A percentile compares a stretch with the other conserved stretches of the same genome.
Conservation (phyloP, 345 rosid species). For the Garcia nutans region DNA sequence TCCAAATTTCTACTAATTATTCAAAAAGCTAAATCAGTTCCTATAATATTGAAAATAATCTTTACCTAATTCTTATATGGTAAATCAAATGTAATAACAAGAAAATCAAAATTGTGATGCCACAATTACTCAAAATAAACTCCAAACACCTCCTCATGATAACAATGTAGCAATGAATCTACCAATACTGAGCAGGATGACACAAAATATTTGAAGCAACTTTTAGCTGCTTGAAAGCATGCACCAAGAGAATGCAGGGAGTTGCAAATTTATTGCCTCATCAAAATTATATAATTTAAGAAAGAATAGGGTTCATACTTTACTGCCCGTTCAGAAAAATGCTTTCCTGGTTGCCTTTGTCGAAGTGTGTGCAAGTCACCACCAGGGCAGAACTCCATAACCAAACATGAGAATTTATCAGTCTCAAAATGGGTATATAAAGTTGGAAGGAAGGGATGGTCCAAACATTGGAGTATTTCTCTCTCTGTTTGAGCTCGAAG, state of each 20-base stretch:
- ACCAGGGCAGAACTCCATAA: conserved; percentile 90
- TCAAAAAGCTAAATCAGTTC: not conserved
- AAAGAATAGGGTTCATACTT: conserved; percentile 44
- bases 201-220: not conserved
- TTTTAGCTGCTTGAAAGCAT: not conserved
- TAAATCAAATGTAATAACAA: too few relatives aligned
- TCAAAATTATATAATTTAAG: conserved; percentile 4
- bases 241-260: conserved; percentile 13
- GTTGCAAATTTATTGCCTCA: not conserved
- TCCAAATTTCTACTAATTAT: not conserved
- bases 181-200: not conserved
- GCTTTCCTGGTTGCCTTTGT: conserved; percentile 80
- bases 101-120: not conserved
- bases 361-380: conserved; percentile 82
- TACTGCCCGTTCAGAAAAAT: conserved; percentile 76
- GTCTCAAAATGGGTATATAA: conserved; percentile 80
- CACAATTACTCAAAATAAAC: not conserved
- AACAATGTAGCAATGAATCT: not conserved
- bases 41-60: not conserved
- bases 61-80: not conserved
- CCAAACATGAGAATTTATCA: conserved; percentile 78
- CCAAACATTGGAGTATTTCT: conserved; percentile 71
- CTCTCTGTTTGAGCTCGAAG: conserved; percentile 81
- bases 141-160: not conserved
- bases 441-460: conserved; percentile 83